Percentiles rank a stretch among this genome's conserved stretches.
Conservation (phyloP, 2,329 filamentous ascomycete genomes). For the Westerdykella aurantiaca region DNA sequence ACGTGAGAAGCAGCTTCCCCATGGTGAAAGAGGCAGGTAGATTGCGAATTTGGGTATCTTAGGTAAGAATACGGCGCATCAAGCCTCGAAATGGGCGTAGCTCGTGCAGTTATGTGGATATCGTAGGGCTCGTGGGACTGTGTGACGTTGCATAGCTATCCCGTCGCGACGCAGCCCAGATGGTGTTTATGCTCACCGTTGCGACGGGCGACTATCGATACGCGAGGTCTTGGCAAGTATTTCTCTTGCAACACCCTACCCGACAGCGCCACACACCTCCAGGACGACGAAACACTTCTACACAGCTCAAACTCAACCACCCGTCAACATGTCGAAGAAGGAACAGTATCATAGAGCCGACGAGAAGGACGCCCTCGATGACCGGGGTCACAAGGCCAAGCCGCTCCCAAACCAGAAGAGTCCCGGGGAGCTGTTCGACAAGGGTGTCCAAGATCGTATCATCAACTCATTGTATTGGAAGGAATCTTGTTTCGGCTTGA, state of each 20-base stretch:
- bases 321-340: slow-evolving; percentile 32
- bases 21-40: slow-evolving; percentile 11
- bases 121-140: slow-evolving; percentile 7
- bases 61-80: slow-evolving; percentile 8
- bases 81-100: slow-evolving; percentile 7
- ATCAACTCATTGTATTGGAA: slow-evolving; percentile 97
- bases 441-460: slow-evolving; percentile 91
- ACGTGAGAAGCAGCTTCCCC: slow-evolving; percentile 56
- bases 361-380: slow-evolving; percentile 72
- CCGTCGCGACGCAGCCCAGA: neutral
- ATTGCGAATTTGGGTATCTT: slow-evolving; percentile 6
- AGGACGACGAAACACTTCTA: no score
- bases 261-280: neutral
- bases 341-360: slow-evolving; percentile 65
- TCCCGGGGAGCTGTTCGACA: slow-evolving; percentile 92
- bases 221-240: neutral
- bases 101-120: slow-evolving; percentile 17
- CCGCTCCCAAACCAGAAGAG: slow-evolving; percentile 79
- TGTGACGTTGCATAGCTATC: slow-evolving; percentile 24
- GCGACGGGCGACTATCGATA: slow-evolving; percentile 4
- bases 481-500: slow-evolving; percentile 95
- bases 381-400: slow-evolving; percentile 71
- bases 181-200: slow-evolving; percentile 1
- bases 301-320: neutral
- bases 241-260: neutral